Percentiles rank a stretch among this genome's conserved stretches.
Evolutionary conservation across 805 yeast genomes (phyloP).

Genomic region (Ogataea populi-albae): DNA sequence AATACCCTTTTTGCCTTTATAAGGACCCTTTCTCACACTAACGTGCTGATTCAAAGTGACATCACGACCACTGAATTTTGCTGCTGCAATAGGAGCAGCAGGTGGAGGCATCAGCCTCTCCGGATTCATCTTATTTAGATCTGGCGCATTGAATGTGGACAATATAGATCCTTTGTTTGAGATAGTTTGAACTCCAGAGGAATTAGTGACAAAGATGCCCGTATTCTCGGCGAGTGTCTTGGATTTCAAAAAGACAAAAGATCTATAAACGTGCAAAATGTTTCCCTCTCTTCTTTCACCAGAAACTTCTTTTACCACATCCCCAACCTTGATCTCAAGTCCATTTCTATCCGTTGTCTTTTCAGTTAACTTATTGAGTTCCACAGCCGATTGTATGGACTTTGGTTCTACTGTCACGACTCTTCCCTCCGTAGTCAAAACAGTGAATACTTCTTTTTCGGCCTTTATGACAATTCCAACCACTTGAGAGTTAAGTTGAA

Average conservation of each 20-base stretch:
- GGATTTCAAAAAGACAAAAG: conserved; percentile 74
- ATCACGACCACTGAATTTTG: conserved; percentile 71
- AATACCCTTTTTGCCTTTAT: conserved; percentile 92
- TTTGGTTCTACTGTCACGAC: conserved; percentile 68
- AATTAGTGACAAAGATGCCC: conserved; percentile 84
- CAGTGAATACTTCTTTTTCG: conserved; percentile 80
- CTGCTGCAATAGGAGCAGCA: conserved; percentile 45
- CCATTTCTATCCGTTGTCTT: conserved; percentile 87
- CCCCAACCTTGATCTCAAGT: conserved; percentile 82
- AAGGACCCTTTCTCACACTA: conserved; percentile 83
- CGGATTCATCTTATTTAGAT: conserved; percentile 87
- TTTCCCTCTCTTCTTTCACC: conserved; percentile 89
- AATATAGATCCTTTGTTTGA: conserved; percentile 75
- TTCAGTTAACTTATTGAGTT: conserved; percentile 61
- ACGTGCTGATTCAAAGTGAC: conserved; percentile 80
- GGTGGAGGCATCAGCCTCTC: conserved; percentile 62
- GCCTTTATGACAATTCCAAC: conserved; percentile 90
- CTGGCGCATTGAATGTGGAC: conserved; percentile 53
- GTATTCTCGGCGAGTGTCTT: conserved; percentile 78
- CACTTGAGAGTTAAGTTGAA: conserved; percentile 77
- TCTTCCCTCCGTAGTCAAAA: conserved; percentile 80
- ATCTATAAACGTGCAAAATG: conserved; percentile 81
- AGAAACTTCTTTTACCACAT: conserved; percentile 78
- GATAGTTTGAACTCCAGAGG: conserved; percentile 74
- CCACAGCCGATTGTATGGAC: conserved; percentile 76